Evolutionary conservation across 257 asterid species (phyloP).

Genomic region (Nicotiana obtusifolia): DNA sequence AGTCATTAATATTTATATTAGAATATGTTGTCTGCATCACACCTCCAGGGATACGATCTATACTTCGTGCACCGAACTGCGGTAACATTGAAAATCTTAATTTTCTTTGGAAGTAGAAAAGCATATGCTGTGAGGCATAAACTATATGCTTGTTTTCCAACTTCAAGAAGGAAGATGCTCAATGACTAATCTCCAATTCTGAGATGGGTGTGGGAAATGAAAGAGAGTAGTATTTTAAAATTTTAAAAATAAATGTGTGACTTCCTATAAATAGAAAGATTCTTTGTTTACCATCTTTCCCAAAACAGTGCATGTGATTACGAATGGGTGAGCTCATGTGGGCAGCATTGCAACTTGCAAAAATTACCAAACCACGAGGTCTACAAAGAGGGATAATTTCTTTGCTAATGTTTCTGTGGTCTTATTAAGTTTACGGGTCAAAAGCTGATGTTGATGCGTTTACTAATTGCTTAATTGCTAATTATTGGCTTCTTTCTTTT

Average conservation of each 20-base stretch:
- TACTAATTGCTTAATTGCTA: too few relatives aligned
- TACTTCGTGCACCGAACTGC: too few relatives aligned
- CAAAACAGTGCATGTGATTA: slow-evolving; percentile 15
- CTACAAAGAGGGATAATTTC: too few relatives aligned
- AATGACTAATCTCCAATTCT: not conserved
- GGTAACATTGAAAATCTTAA: not conserved
- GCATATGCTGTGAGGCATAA: not conserved
- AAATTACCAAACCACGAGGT: too few relatives aligned
- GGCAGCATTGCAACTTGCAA: slow-evolving; percentile 3
- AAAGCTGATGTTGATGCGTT: too few relatives aligned
- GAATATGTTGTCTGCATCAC: too few relatives aligned
- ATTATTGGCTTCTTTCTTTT: too few relatives aligned
- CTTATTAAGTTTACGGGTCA: too few relatives aligned
- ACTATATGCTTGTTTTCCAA: not conserved
- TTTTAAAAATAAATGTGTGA: not conserved
- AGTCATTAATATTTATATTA: too few relatives aligned
- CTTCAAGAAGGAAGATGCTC: not conserved
- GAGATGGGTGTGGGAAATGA: slow-evolving; percentile 5
- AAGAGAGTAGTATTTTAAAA: not conserved
- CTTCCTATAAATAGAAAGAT: slow-evolving; percentile 25
- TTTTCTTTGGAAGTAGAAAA: not conserved
- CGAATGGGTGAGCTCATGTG: slow-evolving; percentile 13
- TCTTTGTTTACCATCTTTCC: slow-evolving; percentile 11
- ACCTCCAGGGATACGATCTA: too few relatives aligned
- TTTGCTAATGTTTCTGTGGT: too few relatives aligned